Evolutionary conservation across 345 rosid species (phyloP), one percentile per base, ranked within the genome.

Genomic region (Salix purpurea): DNA sequence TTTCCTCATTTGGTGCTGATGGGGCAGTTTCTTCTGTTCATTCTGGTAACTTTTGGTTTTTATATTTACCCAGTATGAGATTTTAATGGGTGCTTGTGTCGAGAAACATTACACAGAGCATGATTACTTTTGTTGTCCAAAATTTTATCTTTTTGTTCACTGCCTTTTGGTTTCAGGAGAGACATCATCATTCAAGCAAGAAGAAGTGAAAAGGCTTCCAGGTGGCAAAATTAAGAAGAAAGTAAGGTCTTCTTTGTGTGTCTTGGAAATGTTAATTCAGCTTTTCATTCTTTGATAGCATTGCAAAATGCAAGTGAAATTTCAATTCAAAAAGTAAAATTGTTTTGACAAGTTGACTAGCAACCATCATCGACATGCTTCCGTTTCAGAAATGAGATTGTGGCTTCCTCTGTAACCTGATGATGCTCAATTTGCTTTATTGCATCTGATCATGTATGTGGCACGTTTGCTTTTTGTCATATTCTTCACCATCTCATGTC

Each of bases 211-310:
- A 75, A 96, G 96, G 50, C 96, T 93, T 42, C 97, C 99, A 50
- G 98, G 98, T 46, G 98, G 97, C 30, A 95, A 95, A 84, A 32
- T 93, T 28, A 93, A 95, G 90, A 95, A 91, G 89, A 95, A 95
- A 89, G 99, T 95, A 80, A 87, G 88, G 23, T 40, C 42, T 4
- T 23, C 0, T 16, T 61, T 65, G n/a, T 58, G 62, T 58, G 62
- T 58, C 28, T n/a, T n/a, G 62, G 28, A n/a, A 56, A 54, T 54
- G 60, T 21, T 21, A 40, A 9, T 19, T 7, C 24, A 54, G 28
- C 14, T 58, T 58, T 58, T 58, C 62, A 58, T n/a, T 58, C 14
- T n/a, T 58, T 58, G 62, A n/a, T 58, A 58, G 62, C 62, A 23
- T 58, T 58, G 62, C 62, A 58, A 4, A 3, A 23, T 7, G 28